Percentiles rank a stretch among this genome's conserved stretches.
phyloP scores from a whole-genome alignment of 768 basidiomycete species.

The Krasilnikovozyma curviuscula region DNA sequence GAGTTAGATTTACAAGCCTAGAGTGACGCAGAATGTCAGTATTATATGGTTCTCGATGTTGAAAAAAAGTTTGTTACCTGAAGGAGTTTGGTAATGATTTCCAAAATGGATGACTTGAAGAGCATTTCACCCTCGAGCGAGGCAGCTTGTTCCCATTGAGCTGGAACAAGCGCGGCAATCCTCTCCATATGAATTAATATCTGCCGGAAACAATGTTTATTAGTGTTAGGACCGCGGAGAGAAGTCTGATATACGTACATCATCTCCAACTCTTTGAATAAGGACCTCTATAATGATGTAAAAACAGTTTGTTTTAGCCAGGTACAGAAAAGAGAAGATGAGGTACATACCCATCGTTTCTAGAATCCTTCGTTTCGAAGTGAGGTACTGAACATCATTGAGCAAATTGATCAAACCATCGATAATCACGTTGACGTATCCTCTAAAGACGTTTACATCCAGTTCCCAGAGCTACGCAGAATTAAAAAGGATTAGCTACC shows the following conservation, averaged over 20 bases:
- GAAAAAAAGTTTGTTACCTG: neutral
- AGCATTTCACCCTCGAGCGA: constrained; percentile 7
- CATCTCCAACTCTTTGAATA: constrained; percentile 5
- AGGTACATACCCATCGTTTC: neutral
- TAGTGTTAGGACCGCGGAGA: neutral
- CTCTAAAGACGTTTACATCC: constrained; percentile 2
- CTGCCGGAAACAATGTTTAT: neutral
- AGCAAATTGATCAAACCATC: constrained; percentile 3
- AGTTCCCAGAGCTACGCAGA: constrained; percentile 7
- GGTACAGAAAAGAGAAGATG: neutral
- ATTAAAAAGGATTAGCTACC: neutral
- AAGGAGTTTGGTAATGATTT: constrained; percentile 6
- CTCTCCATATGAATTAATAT: constrained; percentile 1
- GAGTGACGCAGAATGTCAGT: neutral
- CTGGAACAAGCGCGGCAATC: constrained; percentile 3
- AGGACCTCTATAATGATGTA: neutral
- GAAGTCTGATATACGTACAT: constrained; percentile 2
- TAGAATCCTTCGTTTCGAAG: constrained; percentile 4
- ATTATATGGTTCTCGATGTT: neutral
- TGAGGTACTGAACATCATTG: constrained; percentile 7
- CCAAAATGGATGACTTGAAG: constrained; percentile 5
- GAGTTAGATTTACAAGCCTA: constrained; percentile 3
- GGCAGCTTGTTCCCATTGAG: constrained; percentile 3
- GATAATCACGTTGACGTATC: neutral
- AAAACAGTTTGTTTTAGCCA: neutral